A percentile compares a stretch with the other conserved stretches of the same genome.
These are phyloP conservation scores for Talaromyces borbonicus DNA, from an alignment of 495 filamentous ascomycete genomes.

Conservation along the genomic window DNA sequence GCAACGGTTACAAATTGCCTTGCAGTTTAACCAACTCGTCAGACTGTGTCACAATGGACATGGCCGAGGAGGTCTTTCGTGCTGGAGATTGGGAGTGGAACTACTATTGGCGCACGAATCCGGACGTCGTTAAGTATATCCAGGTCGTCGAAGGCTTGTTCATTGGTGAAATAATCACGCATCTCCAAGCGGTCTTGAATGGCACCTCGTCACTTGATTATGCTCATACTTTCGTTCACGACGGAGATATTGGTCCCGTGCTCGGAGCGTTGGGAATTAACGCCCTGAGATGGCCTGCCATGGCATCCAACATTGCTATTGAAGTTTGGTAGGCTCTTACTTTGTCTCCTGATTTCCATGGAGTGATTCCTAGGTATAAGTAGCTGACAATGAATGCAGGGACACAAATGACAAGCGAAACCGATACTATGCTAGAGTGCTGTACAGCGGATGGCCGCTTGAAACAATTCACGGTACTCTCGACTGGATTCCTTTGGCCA, in stretches of 20 bases:
- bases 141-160: conserved; percentile 32
- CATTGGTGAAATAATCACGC: conserved; percentile 29
- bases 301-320: conserved; percentile 27
- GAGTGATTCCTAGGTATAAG: neutral
- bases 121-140: conserved; percentile 28
- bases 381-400: conserved; percentile 13
- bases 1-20: conserved; percentile 31
- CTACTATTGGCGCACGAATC: conserved; percentile 33
- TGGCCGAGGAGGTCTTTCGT: conserved; percentile 32
- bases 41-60: conserved; percentile 21
- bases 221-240: conserved; percentile 26
- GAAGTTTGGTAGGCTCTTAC: conserved; percentile 22
- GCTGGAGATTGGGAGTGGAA: conserved; percentile 40
- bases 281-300: conserved; percentile 25
- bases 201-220: conserved; percentile 17
- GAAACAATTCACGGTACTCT: conserved; percentile 23
- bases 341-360: neutral
- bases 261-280: conserved; percentile 23
- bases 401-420: conserved; percentile 10
- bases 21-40: conserved; percentile 23
- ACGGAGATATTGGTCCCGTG: conserved; percentile 25
- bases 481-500: conserved; percentile 25
- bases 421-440: conserved; percentile 24
- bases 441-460: conserved; percentile 31
- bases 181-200: conserved; percentile 21